A percentile compares a stretch with the other conserved stretches of the same genome.
Evolutionary conservation across 2,329 filamentous ascomycete genomes (phyloP).

Genomic region (Xylaria multiplex): DNA sequence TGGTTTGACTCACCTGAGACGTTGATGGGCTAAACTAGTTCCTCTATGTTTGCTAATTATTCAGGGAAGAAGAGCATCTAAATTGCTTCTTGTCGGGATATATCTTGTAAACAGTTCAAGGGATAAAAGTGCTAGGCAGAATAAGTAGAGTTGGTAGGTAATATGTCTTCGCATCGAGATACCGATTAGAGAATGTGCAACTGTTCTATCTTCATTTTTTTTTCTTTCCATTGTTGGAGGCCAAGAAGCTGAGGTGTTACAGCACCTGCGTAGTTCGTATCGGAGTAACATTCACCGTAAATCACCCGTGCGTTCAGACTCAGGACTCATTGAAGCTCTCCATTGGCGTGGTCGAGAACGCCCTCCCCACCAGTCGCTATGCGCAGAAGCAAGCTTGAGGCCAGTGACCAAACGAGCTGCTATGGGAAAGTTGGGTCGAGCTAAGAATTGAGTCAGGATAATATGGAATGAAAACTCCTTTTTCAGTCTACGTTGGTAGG

Average conservation of each 20-base stretch:
- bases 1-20: no score
- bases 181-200: slow-evolving; percentile 1
- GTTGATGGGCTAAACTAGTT: no score
- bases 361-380: slow-evolving; percentile 14
- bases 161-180: slow-evolving; percentile 12
- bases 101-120: no score
- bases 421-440: slow-evolving; percentile 17
- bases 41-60: no score
- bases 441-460: slow-evolving; percentile 9
- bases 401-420: slow-evolving; percentile 16
- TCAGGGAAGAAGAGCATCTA: no score
- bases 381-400: slow-evolving; percentile 26
- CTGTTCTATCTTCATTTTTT: not conserved
- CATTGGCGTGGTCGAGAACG: slow-evolving; percentile 26
- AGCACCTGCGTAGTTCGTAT: slow-evolving; percentile 28
- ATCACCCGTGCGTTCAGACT: slow-evolving; percentile 24
- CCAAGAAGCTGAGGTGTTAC: slow-evolving; percentile 18
- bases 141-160: not conserved
- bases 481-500: slow-evolving; percentile 1
- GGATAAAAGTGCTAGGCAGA: no score
- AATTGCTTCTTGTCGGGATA: no score
- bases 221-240: not conserved
- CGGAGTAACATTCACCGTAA: slow-evolving; percentile 15
- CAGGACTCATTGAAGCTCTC: slow-evolving; percentile 11
- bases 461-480: not conserved